Conservation (phyloP, 371 early-diverging fungal species). For the Mortierella sp. region DNA sequence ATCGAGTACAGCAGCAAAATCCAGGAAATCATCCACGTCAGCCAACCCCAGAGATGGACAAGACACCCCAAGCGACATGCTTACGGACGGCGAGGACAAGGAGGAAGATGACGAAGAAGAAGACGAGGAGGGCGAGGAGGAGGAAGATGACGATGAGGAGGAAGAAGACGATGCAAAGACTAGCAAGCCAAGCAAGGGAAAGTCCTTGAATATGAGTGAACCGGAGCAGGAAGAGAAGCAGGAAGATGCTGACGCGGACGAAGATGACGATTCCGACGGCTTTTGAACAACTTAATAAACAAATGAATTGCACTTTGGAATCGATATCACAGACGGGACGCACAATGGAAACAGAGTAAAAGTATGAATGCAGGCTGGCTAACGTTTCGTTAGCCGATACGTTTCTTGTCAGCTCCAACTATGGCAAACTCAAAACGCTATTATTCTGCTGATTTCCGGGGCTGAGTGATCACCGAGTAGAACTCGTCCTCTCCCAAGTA, state of each 20-base stretch:
- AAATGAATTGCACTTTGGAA: neutral
- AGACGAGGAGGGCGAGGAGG: constrained; percentile 28
- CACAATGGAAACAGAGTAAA: neutral
- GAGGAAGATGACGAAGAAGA: constrained; percentile 22
- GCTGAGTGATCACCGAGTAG: constrained; percentile 41
- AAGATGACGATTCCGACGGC: constrained; percentile 57
- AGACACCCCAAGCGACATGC: constrained; percentile 22
- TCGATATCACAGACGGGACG: neutral
- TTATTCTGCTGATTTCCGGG: constrained; percentile 30
- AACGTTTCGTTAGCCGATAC: neutral
- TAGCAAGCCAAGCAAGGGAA: neutral
- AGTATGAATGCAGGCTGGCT: neutral
- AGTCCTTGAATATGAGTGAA: constrained; percentile 50
- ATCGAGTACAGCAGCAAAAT: constrained; percentile 23
- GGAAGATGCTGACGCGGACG: constrained; percentile 53
- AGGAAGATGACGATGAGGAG: constrained; percentile 30
- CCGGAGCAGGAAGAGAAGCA: constrained; percentile 34
- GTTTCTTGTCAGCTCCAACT: neutral
- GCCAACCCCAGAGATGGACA: constrained; percentile 48
- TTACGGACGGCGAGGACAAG: constrained; percentile 22
- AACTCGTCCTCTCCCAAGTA: constrained; percentile 67
- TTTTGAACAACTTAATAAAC: constrained; percentile 18
- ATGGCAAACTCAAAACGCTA: neutral
- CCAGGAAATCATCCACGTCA: constrained; percentile 36
- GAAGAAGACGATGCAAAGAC: constrained; percentile 22